Conservation (phyloP, 1,284 basidiomycete genomes). For the Fomitiporia mediterranea region DNA sequence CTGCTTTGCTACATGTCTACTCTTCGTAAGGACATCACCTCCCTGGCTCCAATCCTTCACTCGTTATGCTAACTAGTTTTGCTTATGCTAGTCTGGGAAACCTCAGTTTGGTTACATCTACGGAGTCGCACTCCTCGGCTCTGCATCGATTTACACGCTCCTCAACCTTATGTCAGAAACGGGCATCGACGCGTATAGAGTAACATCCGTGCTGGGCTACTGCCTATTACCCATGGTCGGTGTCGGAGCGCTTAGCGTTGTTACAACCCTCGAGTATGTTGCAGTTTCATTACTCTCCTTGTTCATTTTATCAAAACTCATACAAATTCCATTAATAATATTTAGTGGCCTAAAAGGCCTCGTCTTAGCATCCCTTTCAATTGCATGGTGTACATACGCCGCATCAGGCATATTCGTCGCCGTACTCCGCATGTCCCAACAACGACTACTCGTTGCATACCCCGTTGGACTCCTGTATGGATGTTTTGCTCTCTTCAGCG, state of each 20-base stretch:
- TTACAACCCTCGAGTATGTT: slow-evolving; percentile 84
- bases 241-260: slow-evolving; percentile 87
- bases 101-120: slow-evolving; percentile 99
- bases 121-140: slow-evolving; percentile 93
- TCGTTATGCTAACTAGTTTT: background rate
- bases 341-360: slow-evolving; percentile 78
- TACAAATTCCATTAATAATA: slow-evolving; percentile 20
- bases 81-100: slow-evolving; percentile 77
- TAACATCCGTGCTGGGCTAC: slow-evolving; percentile 94
- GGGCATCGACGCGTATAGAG: slow-evolving; percentile 95
- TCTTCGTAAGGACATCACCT: slow-evolving; percentile 67
- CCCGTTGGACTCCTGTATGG: slow-evolving; percentile 89
- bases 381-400: slow-evolving; percentile 93
- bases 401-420: slow-evolving; percentile 93
- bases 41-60: too few relatives aligned
- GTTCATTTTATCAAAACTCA: slow-evolving; percentile 13
- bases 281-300: background rate
- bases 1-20: slow-evolving; percentile 87
- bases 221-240: slow-evolving; percentile 97
- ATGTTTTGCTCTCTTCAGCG: slow-evolving; percentile 86
- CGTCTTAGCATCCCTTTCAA: slow-evolving; percentile 72
- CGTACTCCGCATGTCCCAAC: slow-evolving; percentile 89
- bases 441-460: slow-evolving; percentile 90
- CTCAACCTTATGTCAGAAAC: slow-evolving; percentile 97
- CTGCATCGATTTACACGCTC: slow-evolving; percentile 90